Conservation (phyloP, 176 grass and related monocot genomes). For the Aechmea fasciata region DNA sequence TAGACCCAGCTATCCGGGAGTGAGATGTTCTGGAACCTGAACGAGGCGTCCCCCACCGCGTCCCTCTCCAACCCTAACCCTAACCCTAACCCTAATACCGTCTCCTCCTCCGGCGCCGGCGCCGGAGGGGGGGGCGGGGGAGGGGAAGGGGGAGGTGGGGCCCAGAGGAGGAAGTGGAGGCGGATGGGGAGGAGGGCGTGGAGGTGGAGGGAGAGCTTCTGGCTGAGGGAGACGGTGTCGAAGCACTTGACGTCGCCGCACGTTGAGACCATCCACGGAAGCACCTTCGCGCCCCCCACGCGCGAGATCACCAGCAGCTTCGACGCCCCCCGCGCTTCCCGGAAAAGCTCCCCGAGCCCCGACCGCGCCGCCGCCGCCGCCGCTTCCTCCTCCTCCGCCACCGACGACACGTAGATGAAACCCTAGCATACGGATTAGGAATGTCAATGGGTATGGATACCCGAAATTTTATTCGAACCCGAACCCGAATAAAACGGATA, state of each 20-base stretch:
- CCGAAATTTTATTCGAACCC: no score
- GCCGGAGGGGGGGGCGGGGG: background rate
- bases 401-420: constrained; percentile 84
- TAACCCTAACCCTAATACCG: constrained; percentile 14
- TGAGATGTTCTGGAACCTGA: constrained; percentile 72
- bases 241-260: constrained; percentile 74
- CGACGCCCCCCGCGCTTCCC: constrained; percentile 35
- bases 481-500: no score
- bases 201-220: constrained; percentile 88
- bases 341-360: constrained; percentile 56
- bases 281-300: constrained; percentile 70
- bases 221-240: constrained; percentile 93
- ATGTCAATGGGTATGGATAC: no score
- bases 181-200: constrained; percentile 75
- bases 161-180: constrained; percentile 83
- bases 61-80: constrained; percentile 9
- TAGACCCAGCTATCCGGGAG: constrained; percentile 77
- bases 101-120: background rate
- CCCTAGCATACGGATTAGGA: constrained; percentile 28
- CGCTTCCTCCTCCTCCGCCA: constrained; percentile 47
- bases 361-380: constrained; percentile 40
- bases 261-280: constrained; percentile 69
- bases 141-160: constrained; percentile 20
- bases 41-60: constrained; percentile 42
- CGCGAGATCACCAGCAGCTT: constrained; percentile 69